Evolutionary conservation across 2,329 filamentous ascomycete genomes (phyloP).

Genomic region (Pseudogymnoascus sp.): DNA sequence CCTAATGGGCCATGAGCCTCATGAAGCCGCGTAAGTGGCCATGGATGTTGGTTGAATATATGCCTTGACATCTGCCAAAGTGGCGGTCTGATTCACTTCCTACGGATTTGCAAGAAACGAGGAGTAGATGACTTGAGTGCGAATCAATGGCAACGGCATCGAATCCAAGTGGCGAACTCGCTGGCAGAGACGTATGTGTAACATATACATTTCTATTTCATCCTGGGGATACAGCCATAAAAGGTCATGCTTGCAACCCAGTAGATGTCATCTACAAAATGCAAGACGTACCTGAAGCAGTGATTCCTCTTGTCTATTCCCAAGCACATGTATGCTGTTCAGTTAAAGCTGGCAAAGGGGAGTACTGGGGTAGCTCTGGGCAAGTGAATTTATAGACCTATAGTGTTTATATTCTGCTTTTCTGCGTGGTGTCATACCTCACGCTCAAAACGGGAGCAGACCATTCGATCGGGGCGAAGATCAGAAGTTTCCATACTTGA

Average conservation of each 20-base stretch:
- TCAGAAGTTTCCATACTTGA: background rate
- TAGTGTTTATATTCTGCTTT: background rate
- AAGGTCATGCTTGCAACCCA: background rate
- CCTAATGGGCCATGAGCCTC: background rate
- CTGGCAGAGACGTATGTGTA: background rate
- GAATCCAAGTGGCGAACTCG: background rate
- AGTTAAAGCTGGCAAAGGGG: background rate
- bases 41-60: background rate
- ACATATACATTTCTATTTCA: background rate
- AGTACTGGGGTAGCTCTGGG: background rate
- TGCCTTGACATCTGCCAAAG: background rate
- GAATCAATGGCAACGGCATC: background rate
- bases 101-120: background rate
- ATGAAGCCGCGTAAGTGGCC: background rate
- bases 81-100: background rate
- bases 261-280: background rate
- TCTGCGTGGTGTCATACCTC: background rate
- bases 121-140: background rate
- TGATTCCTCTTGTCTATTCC: background rate
- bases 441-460: background rate
- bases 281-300: background rate
- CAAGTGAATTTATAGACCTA: background rate
- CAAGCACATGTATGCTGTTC: too few species aligned
- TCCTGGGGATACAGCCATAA: background rate
- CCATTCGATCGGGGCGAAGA: background rate